phyloP scores from a whole-genome alignment of 169 alveolate genomes.

The Eimeria acervulina region DNA sequence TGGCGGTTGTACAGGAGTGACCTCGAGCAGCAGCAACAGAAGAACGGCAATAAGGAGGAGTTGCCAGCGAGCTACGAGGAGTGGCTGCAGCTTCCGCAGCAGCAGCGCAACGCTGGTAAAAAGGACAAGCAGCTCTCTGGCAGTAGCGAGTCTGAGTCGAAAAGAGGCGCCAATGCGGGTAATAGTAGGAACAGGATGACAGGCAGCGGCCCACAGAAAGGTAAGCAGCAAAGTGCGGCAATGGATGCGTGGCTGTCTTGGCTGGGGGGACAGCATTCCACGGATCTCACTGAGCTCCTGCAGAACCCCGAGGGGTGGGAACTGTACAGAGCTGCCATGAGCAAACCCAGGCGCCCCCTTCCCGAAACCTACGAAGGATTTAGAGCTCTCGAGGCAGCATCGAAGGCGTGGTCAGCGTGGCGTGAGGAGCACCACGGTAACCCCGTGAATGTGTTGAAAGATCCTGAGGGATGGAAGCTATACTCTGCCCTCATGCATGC shows the following conservation, averaged over 20 bases:
- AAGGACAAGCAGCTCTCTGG: slow-evolving; percentile 31
- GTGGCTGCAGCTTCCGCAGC: slow-evolving; percentile 73
- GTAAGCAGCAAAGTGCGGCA: slow-evolving; percentile 69
- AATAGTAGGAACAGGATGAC: not conserved
- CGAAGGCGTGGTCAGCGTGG: slow-evolving; percentile 79
- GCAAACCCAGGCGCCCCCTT: slow-evolving; percentile 60
- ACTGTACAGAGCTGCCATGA: slow-evolving; percentile 75
- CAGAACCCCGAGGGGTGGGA: slow-evolving; percentile 78
- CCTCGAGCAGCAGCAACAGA: slow-evolving; percentile 72
- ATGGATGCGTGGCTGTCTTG: slow-evolving; percentile 77
- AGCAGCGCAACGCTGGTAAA: slow-evolving; percentile 35
- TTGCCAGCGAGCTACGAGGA: slow-evolving; percentile 74
- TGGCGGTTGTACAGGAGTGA: slow-evolving; percentile 76
- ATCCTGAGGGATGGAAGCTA: slow-evolving; percentile 71
- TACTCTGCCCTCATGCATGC: slow-evolving; percentile 59
- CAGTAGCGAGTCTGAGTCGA: slow-evolving; percentile 21
- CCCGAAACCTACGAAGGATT: slow-evolving; percentile 80
- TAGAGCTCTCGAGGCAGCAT: slow-evolving; percentile 59
- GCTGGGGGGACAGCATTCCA: slow-evolving; percentile 48
- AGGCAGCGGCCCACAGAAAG: slow-evolving; percentile 19
- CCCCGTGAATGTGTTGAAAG: slow-evolving; percentile 56
- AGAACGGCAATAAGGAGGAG: slow-evolving; percentile 55
- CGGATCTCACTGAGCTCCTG: slow-evolving; percentile 56
- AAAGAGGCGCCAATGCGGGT: not conserved
- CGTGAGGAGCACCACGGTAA: slow-evolving; percentile 80